A percentile compares a stretch with the other conserved stretches of the same genome.
Conservation (phyloP, 805 yeast genomes). For the Wickerhamiella sorbophila region DNA sequence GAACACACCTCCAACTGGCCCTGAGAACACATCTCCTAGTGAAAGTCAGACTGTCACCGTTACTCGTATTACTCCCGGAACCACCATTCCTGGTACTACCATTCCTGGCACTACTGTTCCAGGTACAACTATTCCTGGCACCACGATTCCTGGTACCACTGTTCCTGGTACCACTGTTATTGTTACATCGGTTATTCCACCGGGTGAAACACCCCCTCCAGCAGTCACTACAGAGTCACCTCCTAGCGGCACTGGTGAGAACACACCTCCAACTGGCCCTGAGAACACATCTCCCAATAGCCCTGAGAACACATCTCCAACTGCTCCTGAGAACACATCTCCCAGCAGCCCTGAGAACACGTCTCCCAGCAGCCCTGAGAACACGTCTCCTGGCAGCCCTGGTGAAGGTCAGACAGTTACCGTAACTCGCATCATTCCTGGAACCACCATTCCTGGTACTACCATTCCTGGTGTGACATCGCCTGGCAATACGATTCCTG, state of each 20-base stretch:
- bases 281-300: not conserved
- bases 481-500: slow-evolving; percentile 10
- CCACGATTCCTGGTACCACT: slow-evolving; percentile 8
- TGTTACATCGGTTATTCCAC: too few species aligned
- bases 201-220: too few species aligned
- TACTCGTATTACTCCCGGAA: not conserved
- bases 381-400: not conserved
- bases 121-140: slow-evolving; percentile 9
- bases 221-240: slow-evolving; percentile 2
- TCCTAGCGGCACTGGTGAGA: slow-evolving; percentile 4
- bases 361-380: not conserved
- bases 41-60: not conserved
- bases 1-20: not conserved
- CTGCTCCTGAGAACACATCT: not conserved
- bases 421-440: not conserved
- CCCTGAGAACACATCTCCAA: not conserved
- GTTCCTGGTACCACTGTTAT: slow-evolving; percentile 3
- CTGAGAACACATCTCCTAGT: not conserved
- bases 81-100: slow-evolving; percentile 5
- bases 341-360: not conserved
- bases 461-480: slow-evolving; percentile 12
- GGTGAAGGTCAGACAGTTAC: slow-evolving; percentile 1
- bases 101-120: slow-evolving; percentile 14
- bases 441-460: slow-evolving; percentile 4
- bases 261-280: slow-evolving; percentile 2